Conservation (phyloP, 805 yeast genomes). For the Candida berthetii region DNA sequence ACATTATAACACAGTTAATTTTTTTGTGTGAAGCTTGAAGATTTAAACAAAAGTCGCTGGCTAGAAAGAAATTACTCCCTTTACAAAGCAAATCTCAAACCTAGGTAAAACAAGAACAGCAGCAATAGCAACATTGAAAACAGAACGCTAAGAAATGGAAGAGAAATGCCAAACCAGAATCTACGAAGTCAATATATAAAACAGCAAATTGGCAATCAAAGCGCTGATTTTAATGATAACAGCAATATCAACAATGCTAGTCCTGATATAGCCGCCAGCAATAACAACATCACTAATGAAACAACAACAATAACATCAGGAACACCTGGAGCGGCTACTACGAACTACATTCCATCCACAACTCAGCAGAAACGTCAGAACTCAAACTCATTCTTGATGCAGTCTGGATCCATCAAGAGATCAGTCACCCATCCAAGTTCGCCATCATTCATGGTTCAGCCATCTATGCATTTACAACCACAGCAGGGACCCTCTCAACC, state of each 20-base stretch:
- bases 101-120: background rate
- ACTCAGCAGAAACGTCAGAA: slow-evolving; percentile 5
- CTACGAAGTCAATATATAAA: background rate
- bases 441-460: background rate
- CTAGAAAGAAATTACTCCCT: too few relatives aligned
- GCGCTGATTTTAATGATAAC: slow-evolving; percentile 1
- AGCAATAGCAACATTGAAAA: background rate
- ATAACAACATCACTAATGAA: slow-evolving; percentile 1
- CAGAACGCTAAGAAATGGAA: background rate
- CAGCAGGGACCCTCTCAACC: background rate
- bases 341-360: slow-evolving; percentile 2
- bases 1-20: too few relatives aligned
- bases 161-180: slow-evolving; percentile 3
- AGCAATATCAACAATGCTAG: slow-evolving; percentile 2
- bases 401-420: slow-evolving; percentile 2
- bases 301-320: slow-evolving; percentile 1
- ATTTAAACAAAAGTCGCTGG: background rate
- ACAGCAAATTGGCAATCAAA: background rate
- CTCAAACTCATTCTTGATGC: slow-evolving; percentile 1
- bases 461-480: background rate
- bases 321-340: too few relatives aligned
- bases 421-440: slow-evolving; percentile 1
- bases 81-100: too few relatives aligned
- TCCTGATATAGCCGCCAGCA: slow-evolving; percentile 2
- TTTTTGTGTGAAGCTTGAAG: too few relatives aligned